A percentile compares a stretch with the other conserved stretches of the same genome.
These are phyloP conservation scores for Beauveria scarabaeidicola DNA, from an alignment of 2,329 filamentous ascomycete species.

Conservation along the genomic window DNA sequence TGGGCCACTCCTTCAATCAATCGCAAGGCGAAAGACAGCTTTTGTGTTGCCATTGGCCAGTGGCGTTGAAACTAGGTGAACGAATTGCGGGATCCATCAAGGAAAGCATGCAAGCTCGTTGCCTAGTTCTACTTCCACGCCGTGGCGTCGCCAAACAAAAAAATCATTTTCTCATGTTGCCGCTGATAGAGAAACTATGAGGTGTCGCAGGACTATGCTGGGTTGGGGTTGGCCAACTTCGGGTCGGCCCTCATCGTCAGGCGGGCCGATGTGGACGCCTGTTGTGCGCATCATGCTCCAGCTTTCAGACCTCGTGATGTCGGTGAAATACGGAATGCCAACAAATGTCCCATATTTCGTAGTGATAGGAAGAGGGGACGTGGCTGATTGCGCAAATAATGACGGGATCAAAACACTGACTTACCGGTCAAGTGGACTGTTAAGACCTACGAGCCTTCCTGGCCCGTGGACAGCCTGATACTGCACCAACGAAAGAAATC, in stretches of 20 bases:
- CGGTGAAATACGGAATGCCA: background rate
- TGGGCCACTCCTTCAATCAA: conserved; percentile 9
- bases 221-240: conserved; percentile 1
- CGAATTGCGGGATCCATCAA: conserved; percentile 5
- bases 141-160: background rate
- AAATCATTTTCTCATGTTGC: background rate
- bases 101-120: background rate
- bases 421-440: conserved; percentile 87
- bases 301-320: background rate
- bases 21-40: background rate
- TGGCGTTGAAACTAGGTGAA: background rate
- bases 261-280: background rate
- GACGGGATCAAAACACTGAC: conserved; percentile 25
- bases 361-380: background rate
- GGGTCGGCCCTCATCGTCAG: conserved; percentile 1
- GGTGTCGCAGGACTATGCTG: background rate
- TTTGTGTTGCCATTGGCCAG: conserved; percentile 9
- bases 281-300: background rate
- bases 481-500: conserved; percentile 66
- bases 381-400: background rate
- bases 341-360: background rate
- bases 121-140: background rate
- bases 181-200: background rate
- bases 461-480: conserved; percentile 65
- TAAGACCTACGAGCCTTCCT: conserved; percentile 62